Base-by-base conservation (phyloP, 306 rosid genomes). In the Hippophae tibetana region DNA sequence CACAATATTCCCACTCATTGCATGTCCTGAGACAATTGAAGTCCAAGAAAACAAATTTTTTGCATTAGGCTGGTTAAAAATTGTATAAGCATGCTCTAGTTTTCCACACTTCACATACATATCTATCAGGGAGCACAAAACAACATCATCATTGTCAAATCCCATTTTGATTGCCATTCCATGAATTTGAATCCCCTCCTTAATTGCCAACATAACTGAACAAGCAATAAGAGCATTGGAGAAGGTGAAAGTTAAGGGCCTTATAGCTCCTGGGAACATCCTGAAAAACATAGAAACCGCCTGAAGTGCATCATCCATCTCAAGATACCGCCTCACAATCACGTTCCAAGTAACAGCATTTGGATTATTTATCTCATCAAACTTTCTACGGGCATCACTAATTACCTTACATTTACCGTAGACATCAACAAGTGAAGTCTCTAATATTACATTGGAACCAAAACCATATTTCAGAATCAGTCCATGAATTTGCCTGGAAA, bases 281-380 rank as follows among this genome's bases (percentile, higher is more conserved):
- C 54, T 52, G 5, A 74, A 72, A 67, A 87, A 84, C 85, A 84
- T 71, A 7, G 52, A 54, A 45, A 87, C 47, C 0, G 85, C 86
- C 58, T 76, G 77, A 65, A 60, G 68, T 2, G 66, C 84, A 62
- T 87, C 76, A 48, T 68, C 86, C 45, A 67, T 65, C 67, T 84
- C 95, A 42, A 82, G 85, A 73, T 80, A 82, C 68, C 85, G 69
- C 69, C 42, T 52, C 59, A 87, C 92, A 41, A 87, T 72, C 57
- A 87, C 86, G 82, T 87, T 87, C 89, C 92, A 87, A 25, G 89
- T 77, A 62, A 87, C 74, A 23, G 68, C 85, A 87, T 72, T 87
- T 5, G 79, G 89, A 48, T 48, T 57, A 1, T 64, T 67, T 10
- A 87, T 84, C 69, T 82, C 95, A 63, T 74, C 43, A 72, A 87